Conservation (phyloP, 2,329 filamentous ascomycete genomes). For the Fusarium sp. region DNA sequence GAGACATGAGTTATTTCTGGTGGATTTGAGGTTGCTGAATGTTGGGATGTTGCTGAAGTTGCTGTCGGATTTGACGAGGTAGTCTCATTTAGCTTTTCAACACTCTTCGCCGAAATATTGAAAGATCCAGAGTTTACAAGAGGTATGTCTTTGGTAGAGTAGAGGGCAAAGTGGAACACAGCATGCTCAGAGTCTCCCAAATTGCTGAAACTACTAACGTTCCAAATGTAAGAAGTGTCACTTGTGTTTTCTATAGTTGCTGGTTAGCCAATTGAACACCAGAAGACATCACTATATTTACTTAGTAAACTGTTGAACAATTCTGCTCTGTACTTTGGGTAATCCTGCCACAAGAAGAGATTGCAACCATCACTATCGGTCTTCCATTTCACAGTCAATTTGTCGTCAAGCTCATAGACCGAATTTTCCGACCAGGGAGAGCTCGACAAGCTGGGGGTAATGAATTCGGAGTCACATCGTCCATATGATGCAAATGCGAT, state of each 20-base stretch:
- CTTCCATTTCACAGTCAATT: not conserved
- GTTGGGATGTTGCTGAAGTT: not conserved
- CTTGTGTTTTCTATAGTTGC: not conserved
- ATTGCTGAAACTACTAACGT: not conserved
- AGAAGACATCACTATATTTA: rapidly evolving
- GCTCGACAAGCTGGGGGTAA: rapidly evolving
- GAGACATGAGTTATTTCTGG: not conserved
- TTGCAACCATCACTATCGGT: not conserved
- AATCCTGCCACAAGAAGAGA: not conserved
- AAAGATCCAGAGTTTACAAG: not conserved
- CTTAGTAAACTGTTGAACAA: not conserved
- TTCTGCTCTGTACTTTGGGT: not conserved
- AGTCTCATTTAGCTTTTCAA: not conserved
- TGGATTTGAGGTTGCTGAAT: not conserved
- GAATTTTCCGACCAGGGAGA: not conserved
- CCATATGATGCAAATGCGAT: rapidly evolving
- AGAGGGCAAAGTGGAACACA: not conserved
- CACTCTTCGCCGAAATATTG: not conserved
- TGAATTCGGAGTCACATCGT: not conserved
- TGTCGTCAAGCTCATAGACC: not conserved
- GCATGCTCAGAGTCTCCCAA: not conserved
- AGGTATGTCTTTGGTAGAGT: not conserved
- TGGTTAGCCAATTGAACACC: rapidly evolving
- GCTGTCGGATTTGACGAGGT: not conserved
- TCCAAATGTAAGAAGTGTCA: not conserved